These are phyloP conservation scores for Saksenaea oblongispora DNA, from an alignment of 371 early-diverging fungal genomes.

Conservation along the genomic window DNA sequence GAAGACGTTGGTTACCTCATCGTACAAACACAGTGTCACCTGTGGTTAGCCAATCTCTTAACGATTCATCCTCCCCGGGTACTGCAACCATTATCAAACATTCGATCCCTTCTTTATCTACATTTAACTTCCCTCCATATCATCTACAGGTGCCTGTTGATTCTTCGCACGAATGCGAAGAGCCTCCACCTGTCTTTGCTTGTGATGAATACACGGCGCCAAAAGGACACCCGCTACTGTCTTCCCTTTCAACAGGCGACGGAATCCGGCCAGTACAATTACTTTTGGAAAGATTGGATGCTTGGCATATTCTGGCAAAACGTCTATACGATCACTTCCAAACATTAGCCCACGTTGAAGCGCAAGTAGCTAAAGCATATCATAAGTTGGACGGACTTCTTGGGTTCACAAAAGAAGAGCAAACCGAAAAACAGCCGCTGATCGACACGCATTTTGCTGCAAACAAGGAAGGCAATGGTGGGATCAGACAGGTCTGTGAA, in stretches of 20 bases:
- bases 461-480: slow-evolving; percentile 7
- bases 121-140: slow-evolving; percentile 25
- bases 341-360: slow-evolving; percentile 26
- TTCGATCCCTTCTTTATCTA: slow-evolving; percentile 37
- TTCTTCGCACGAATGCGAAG: neutral
- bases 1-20: neutral
- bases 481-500: slow-evolving; percentile 31
- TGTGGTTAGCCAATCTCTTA: neutral
- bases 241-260: neutral
- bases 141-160: neutral
- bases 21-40: neutral
- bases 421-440: slow-evolving; percentile 4
- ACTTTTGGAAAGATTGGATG: slow-evolving; percentile 36
- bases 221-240: neutral
- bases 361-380: slow-evolving; percentile 33
- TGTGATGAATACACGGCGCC: slow-evolving; percentile 13
- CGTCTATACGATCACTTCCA: slow-evolving; percentile 31
- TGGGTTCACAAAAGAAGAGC: neutral
- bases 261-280: slow-evolving; percentile 37
- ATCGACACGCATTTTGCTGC: slow-evolving; percentile 30
- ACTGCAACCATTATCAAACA: slow-evolving; percentile 25
- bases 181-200: slow-evolving; percentile 36
- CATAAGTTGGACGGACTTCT: slow-evolving; percentile 17
- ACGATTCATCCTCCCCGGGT: neutral
- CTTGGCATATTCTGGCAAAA: slow-evolving; percentile 33